Base-by-base conservation (phyloP, 305 asterid species). In the Plantago coronopus region DNA sequence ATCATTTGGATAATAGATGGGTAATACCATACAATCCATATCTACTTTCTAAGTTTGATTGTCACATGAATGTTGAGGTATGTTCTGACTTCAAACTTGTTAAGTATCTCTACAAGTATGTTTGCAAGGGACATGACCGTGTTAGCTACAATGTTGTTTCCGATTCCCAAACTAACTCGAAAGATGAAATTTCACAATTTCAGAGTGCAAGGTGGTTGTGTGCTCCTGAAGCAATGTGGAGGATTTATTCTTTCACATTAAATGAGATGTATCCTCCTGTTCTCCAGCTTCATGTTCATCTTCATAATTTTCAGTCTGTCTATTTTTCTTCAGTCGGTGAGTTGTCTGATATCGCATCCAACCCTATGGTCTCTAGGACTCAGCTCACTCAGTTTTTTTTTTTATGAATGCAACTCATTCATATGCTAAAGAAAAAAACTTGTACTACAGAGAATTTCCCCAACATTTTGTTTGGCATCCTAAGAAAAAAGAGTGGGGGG, bases 351-450 rank as follows among this genome's bases (percentile, higher is more conserved):
- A 27, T 27, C 5, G 31, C 31, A 2, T 2, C 2, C 5, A 27
- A 2, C 31, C 31, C 31, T 27, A 27, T 2, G 2, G 31, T 5
- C 5, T 27, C 31, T 2, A 5, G 5, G 5, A 27, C 31, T 5
- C 5, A 27, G 31, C 31, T 72, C 0, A 56, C 54, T 0, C 12
- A 70, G 13, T n/a, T n/a, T 55, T 38, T 2, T 66, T 71, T 1
- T 0, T 0, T 0, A 61, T 61, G 55, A 61, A 60, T 27, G 2
- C 31, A 2, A 2, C 31, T 27, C 0, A 23, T 27, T 2, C 10
- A 0, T 6, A 20, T 0, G 54, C 25, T 1, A 5, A 20, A 2
- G 14, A 38, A 0, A 7, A 23, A 0, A 50, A 64, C 7, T 2
- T 44, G 1, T 0, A 34, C 6, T 61, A 71, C 2, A 20, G 0